Base-by-base conservation (phyloP, 164 flowering plant genomes). In the Stephania yunnanensis region DNA sequence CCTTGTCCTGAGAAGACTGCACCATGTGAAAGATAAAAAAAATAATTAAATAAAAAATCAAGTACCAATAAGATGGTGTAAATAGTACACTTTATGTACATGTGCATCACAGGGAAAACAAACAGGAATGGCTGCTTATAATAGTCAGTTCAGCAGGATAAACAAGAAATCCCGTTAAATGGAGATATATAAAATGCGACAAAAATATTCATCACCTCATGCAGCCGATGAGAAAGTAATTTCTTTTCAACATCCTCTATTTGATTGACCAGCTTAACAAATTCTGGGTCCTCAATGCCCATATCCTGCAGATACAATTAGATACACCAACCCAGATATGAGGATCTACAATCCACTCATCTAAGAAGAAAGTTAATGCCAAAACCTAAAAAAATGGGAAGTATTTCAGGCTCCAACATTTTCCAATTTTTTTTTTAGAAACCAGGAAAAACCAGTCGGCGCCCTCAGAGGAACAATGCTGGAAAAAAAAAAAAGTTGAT, bases 231-330 rank as follows among this genome's bases (percentile, higher is more conserved):
- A 73, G 88, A 80, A 83, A 82, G 69, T 74, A 95, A 78, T 77
- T 92, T 91, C 75, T 78, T 75, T 77, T 95, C 99, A 80, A 95
- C 89, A 76, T 86, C 95, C 84, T 92, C 98, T 70, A 93, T 88
- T 76, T 93, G 90, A 73, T 84, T 89, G 46, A 90, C 88, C 87
- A 92, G 78, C 69, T 89, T 87, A 81, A 93, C 89, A 81, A 93
- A 82, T 78, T 93, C 97, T 17, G 92, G 92, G 72, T 95, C 99
- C 78, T 91, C 87, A 75, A 95, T 89, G 52, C 89, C 91, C 97
- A 95, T 95, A 76, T 95, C 98, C 99, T 95, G 89, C 77, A 79
- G 75, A 67, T 46, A 48, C 53, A 48, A 48, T 48, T 2, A 48
- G 4, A 48, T 1, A 48, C 13, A 48, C 53, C 53, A 48, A 48